A percentile compares a stretch with the other conserved stretches of the same genome.
Evolutionary conservation across 441 rosid genomes (phyloP).

Genomic region (Adansonia gregorii): DNA sequence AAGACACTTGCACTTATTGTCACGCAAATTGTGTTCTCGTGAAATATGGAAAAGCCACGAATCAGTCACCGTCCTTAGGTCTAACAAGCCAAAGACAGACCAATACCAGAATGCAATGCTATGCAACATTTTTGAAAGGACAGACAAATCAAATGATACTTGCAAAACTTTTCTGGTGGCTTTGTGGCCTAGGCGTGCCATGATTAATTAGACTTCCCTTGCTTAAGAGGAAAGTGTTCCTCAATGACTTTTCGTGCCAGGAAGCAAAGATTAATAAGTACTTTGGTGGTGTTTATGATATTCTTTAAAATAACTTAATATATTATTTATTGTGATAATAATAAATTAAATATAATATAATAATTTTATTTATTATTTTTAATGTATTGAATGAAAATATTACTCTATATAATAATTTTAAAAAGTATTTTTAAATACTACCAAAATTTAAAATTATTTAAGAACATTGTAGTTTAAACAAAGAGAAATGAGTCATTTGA

Average conservation of each 20-base stretch:
- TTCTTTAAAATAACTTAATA: no score
- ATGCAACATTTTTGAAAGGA: not conserved
- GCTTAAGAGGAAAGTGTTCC: conserved; percentile 10
- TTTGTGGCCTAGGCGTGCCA: not conserved
- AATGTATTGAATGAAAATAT: no score
- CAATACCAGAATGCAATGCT: not conserved
- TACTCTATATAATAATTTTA: no score
- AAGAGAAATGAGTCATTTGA: not conserved
- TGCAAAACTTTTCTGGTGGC: not conserved
- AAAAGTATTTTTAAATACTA: no score
- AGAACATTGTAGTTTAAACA: not conserved
- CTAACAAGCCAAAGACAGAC: not conserved
- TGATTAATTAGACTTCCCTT: not conserved
- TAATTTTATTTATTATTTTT: no score
- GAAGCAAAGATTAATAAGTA: no score
- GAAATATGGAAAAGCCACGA: not conserved
- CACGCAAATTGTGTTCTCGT: not conserved
- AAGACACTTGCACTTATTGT: no score
- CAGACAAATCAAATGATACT: not conserved
- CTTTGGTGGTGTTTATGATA: no score
- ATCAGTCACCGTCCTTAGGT: not conserved
- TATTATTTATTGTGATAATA: no score
- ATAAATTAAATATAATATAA: no score
- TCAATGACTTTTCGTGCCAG: not conserved
- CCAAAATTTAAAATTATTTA: no score